A percentile compares a stretch with the other conserved stretches of the same genome.
These are phyloP conservation scores for Aspergillus ibericus DNA, from an alignment of 2,329 filamentous ascomycete genomes.

Conservation along the genomic window DNA sequence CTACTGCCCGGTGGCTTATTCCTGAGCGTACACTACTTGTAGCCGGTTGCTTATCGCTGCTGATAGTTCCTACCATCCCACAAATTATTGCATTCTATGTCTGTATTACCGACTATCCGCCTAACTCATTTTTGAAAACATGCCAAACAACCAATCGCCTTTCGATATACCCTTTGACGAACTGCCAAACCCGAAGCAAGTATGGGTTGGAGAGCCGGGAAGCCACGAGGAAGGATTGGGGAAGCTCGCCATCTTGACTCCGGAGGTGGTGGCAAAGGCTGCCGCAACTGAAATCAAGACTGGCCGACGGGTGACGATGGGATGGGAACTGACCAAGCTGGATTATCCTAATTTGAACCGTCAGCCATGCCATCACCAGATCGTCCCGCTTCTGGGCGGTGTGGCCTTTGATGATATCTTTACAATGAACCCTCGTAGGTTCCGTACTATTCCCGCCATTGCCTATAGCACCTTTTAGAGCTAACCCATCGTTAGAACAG, in stretches of 20 bases:
- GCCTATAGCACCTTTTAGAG: background rate
- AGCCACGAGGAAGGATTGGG: conserved; percentile 56
- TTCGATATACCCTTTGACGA: conserved; percentile 44
- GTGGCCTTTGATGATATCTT: conserved; percentile 54
- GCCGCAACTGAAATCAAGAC: conserved; percentile 54
- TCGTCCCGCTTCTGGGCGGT: conserved; percentile 51
- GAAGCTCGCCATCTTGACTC: conserved; percentile 53
- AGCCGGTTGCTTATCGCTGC: too few species aligned
- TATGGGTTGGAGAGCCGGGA: conserved; percentile 50
- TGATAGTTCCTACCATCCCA: too few species aligned
- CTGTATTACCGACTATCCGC: background rate
- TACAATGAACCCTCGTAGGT: conserved; percentile 50
- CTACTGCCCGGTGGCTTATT: too few species aligned
- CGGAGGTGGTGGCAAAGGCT: conserved; percentile 51
- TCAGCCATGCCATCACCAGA: conserved; percentile 52
- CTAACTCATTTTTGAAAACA: background rate
- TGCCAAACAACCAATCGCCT: conserved; percentile 11
- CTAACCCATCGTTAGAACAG: conserved; percentile 35
- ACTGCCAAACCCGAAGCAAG: conserved; percentile 50
- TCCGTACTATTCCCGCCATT: background rate
- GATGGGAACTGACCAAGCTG: conserved; percentile 58
- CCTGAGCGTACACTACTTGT: too few species aligned
- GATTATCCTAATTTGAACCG: conserved; percentile 57
- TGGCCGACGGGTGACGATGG: conserved; percentile 53
- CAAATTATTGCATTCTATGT: too few species aligned